Base-by-base conservation (phyloP, 1,284 basidiomycete species). In the Ustilago cynodontis region DNA sequence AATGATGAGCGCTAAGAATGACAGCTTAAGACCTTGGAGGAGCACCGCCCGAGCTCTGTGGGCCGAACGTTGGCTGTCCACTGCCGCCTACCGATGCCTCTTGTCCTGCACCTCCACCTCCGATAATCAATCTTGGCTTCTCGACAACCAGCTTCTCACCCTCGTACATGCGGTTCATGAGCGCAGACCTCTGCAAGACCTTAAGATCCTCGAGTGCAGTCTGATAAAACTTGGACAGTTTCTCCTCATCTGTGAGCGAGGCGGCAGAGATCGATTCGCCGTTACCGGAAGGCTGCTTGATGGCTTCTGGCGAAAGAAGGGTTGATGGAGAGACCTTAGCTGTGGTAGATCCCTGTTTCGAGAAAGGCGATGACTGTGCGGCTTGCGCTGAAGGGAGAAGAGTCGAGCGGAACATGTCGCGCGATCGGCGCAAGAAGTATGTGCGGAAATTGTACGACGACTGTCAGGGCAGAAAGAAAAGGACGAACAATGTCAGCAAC, bases 361-460 rank as follows among this genome's bases (percentile, higher is more conserved):
- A 81, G 61, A 74, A 80, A 26, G 79, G 79, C 1, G 81, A 82
- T 1, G 79, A 77, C 22, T 67, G 62, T 0, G 71, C 75, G 3
- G 74, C 75, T 63, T 75, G 66, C 26, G 55, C 49, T 22, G 67
- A 56, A 8, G 76, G 73, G 33, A 83, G 58, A 18, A 86, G 66
- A 24, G 72, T 71, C 3, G 80, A 69, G 28, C 84, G 77, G 79
- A 86, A 86, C 62, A 80, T 73, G 66, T 86, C 84, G 31, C 84
- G 78, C 28, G 82, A 81, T 2, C 84, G 81, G 24, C 84, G 73
- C 53, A 84, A 58, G 65, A 85, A 86, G 71, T 85, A 86, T 43
- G 84, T 84, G 50, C 84, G 82, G 74, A 86, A 86, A 68, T 83
- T 84, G 79, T 86, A 86, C 26, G 84, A 82, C 1, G 80, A 74